These are phyloP conservation scores for Flueggea neowawraea DNA, from an alignment of 441 rosid genomes.

Conservation along the genomic window DNA sequence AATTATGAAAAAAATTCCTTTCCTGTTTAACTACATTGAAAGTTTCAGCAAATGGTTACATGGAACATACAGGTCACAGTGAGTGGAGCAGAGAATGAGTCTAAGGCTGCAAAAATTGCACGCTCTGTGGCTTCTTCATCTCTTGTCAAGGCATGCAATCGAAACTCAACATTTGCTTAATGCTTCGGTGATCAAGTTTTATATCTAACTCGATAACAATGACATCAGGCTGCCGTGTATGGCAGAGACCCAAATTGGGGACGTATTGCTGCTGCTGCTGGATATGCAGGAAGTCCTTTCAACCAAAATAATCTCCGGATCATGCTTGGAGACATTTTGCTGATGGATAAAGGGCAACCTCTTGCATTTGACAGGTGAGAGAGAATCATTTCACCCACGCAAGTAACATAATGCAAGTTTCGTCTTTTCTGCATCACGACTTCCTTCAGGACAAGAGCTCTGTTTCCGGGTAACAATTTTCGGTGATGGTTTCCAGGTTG, in stretches of 20 bases:
- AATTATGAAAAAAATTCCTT: neutral
- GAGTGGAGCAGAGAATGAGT: slow-evolving; percentile 57
- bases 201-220: slow-evolving; percentile 17
- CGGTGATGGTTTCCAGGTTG: slow-evolving; percentile 35
- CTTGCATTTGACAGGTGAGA: slow-evolving; percentile 80
- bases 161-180: slow-evolving; percentile 11
- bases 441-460: too few relatives aligned
- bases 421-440: neutral
- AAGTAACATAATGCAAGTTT: neutral
- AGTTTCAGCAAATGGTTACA: slow-evolving; percentile 14
- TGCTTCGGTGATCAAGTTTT: slow-evolving; percentile 9
- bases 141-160: slow-evolving; percentile 69
- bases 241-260: slow-evolving; percentile 99
- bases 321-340: slow-evolving; percentile 74
- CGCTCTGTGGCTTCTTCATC: slow-evolving; percentile 95
- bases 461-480: too few relatives aligned
- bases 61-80: slow-evolving; percentile 54
- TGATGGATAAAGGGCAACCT: slow-evolving; percentile 94
- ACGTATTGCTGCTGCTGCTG: slow-evolving; percentile 95
- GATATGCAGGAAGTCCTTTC: slow-evolving; percentile 79
- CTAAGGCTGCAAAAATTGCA: slow-evolving; percentile 83
- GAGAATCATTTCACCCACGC: neutral
- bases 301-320: slow-evolving; percentile 54
- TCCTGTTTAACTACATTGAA: slow-evolving; percentile 1
- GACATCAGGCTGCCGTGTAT: slow-evolving; percentile 78